Percentiles rank a stretch among this genome's conserved stretches.
These are phyloP conservation scores for Coriaria nepalensis DNA, from an alignment of 306 rosid species.

Conservation along the genomic window DNA sequence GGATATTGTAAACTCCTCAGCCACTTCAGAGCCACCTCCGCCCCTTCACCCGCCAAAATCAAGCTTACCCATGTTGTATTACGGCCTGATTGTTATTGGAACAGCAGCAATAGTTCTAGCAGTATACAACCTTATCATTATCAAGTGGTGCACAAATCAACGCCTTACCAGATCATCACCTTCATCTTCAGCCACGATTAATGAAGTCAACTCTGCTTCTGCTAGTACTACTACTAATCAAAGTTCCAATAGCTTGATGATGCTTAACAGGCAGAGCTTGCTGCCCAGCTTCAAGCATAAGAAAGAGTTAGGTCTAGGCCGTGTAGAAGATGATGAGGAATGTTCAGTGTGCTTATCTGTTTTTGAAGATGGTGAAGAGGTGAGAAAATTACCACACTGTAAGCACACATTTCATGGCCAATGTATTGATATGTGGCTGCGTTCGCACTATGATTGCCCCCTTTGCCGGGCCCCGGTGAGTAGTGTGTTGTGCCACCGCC, in stretches of 20 bases:
- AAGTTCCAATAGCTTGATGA: constrained; percentile 14
- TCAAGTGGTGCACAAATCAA: constrained; percentile 25
- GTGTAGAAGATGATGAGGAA: constrained; percentile 21
- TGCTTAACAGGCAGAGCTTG: constrained; percentile 14
- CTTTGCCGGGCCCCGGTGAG: constrained; percentile 58
- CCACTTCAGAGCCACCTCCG: no score
- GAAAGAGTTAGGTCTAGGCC: constrained; percentile 26
- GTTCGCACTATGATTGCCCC: constrained; percentile 82
- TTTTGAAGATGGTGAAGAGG: constrained; percentile 85
- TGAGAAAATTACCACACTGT: constrained; percentile 60
- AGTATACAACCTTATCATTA: constrained; percentile 56
- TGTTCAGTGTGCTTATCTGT: constrained; percentile 66
- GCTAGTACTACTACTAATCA: neutral
- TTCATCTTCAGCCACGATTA: neutral
- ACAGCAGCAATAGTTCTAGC: constrained; percentile 39
- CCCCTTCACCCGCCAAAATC: no score
- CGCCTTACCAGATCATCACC: constrained; percentile 10
- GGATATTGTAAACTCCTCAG: no score
- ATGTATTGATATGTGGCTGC: constrained; percentile 93
- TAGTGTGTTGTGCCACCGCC: constrained; percentile 9
- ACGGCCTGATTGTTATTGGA: constrained; percentile 54
- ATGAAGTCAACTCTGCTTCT: neutral
- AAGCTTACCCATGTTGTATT: constrained; percentile 38
- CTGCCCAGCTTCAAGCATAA: constrained; percentile 64
- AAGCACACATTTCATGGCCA: constrained; percentile 59